A percentile compares a stretch with the other conserved stretches of the same genome.
Evolutionary conservation across 805 yeast genomes (phyloP).

Genomic region (Starmerella geochares): DNA sequence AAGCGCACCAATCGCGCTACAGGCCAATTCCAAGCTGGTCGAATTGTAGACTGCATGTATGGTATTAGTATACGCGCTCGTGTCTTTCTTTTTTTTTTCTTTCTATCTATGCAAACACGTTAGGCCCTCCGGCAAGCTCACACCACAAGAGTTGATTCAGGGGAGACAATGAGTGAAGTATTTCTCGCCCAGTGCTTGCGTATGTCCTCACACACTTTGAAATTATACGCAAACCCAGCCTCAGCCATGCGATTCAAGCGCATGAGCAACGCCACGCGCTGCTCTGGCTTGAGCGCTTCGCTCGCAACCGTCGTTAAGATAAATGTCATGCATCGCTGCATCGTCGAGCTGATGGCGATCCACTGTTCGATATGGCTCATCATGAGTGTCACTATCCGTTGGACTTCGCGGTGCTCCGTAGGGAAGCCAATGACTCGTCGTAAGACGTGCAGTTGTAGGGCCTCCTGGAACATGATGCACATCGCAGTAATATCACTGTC

Average conservation of each 20-base stretch:
- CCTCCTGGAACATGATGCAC: slow-evolving; percentile 41
- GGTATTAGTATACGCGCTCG: background rate
- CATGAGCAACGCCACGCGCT: slow-evolving; percentile 33
- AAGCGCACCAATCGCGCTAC: too few species aligned
- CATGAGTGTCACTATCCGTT: slow-evolving; percentile 38
- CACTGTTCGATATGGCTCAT: slow-evolving; percentile 33
- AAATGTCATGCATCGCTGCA: slow-evolving; percentile 47
- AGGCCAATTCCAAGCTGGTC: too few species aligned
- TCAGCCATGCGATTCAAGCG: slow-evolving; percentile 38
- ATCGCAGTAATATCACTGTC: slow-evolving; percentile 23
- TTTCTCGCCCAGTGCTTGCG: slow-evolving; percentile 45
- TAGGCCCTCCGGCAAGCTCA: background rate
- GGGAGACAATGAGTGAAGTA: slow-evolving; percentile 35
- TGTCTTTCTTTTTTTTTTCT: background rate
- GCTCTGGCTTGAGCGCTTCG: slow-evolving; percentile 38
- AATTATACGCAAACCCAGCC: slow-evolving; percentile 38
- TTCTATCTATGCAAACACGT: background rate
- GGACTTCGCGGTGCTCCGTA: slow-evolving; percentile 39
- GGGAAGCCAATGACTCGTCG: slow-evolving; percentile 46
- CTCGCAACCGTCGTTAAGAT: slow-evolving; percentile 51
- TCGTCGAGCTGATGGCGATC: slow-evolving; percentile 40
- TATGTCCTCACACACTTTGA: slow-evolving; percentile 42
- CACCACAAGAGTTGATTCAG: slow-evolving; percentile 6
- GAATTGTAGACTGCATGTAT: background rate
- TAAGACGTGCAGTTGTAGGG: slow-evolving; percentile 48